Evolutionary conservation across 805 yeast genomes (phyloP).

Genomic region (Yamadazyma phyllophila): DNA sequence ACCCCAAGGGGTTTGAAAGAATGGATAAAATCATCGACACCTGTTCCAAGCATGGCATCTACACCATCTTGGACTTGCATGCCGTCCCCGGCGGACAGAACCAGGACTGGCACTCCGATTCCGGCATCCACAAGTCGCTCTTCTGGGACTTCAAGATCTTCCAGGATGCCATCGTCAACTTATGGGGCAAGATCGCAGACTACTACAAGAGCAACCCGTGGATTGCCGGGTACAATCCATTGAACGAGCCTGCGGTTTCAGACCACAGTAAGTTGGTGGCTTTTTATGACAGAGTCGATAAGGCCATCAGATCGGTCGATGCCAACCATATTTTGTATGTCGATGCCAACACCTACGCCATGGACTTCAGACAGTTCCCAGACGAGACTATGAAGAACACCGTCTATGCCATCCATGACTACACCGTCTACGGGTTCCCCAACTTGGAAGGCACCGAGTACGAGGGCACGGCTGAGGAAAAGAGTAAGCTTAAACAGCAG

Average conservation of each 20-base stretch:
- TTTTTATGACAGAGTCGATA: constrained; percentile 39
- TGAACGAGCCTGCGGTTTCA: constrained; percentile 51
- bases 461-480: constrained; percentile 34
- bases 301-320: constrained; percentile 42
- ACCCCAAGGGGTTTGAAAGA: constrained; percentile 44
- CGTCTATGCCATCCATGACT: constrained; percentile 53
- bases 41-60: constrained; percentile 47
- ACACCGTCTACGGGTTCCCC: constrained; percentile 47
- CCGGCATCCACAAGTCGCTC: constrained; percentile 44
- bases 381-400: constrained; percentile 40
- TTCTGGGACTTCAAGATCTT: constrained; percentile 51
- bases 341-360: constrained; percentile 52
- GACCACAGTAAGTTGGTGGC: constrained; percentile 40
- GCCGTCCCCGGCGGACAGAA: constrained; percentile 54
- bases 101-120: constrained; percentile 55
- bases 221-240: constrained; percentile 55
- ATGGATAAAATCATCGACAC: constrained; percentile 43
- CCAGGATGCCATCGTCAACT: constrained; percentile 45
- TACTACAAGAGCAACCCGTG: constrained; percentile 46
- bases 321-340: constrained; percentile 48
- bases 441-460: constrained; percentile 28
- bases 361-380: constrained; percentile 50
- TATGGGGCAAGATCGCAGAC: constrained; percentile 46
- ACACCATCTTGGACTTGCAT: constrained; percentile 49
- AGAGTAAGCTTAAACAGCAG: constrained; percentile 32